Evolutionary conservation across 768 basidiomycete genomes (phyloP).

Genomic region (Kwoniella sp.): DNA sequence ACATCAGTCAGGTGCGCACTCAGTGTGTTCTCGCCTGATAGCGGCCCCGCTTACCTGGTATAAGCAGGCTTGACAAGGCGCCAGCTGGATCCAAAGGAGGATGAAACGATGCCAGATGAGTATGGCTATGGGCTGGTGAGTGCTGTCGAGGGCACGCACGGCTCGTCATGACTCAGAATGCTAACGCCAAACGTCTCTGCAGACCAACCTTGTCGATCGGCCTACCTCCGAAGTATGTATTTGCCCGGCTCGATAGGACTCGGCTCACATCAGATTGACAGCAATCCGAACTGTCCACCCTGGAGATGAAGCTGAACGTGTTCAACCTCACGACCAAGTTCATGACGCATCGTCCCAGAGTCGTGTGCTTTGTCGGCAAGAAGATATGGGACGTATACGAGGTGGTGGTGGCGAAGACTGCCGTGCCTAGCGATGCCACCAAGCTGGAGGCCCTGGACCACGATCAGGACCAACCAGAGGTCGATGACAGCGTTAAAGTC

Average conservation of each 20-base stretch:
- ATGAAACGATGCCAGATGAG: slow-evolving; percentile 58
- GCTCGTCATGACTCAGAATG: too few relatives aligned
- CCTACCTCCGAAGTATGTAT: slow-evolving; percentile 66
- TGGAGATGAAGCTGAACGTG: slow-evolving; percentile 54
- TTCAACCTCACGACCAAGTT: slow-evolving; percentile 63
- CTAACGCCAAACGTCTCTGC: background rate
- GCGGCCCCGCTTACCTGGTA: background rate
- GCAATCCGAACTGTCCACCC: slow-evolving; percentile 48
- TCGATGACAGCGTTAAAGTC: background rate
- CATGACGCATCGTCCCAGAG: slow-evolving; percentile 56
- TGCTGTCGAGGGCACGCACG: too few relatives aligned
- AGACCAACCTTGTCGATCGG: slow-evolving; percentile 74
- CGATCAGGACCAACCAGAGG: background rate
- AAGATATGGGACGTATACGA: slow-evolving; percentile 58
- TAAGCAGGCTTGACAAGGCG: slow-evolving; percentile 59
- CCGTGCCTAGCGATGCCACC: slow-evolving; percentile 3
- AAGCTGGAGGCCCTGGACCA: background rate
- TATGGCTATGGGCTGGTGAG: slow-evolving; percentile 67
- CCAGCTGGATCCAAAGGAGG: slow-evolving; percentile 59
- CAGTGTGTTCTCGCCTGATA: slow-evolving; percentile 4
- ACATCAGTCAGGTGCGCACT: slow-evolving; percentile 58
- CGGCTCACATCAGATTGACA: slow-evolving; percentile 5
- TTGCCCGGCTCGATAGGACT: slow-evolving; percentile 52
- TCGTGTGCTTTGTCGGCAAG: slow-evolving; percentile 76
- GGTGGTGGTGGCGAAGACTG: slow-evolving; percentile 47